phyloP scores from a whole-genome alignment of 139 green algal species.

The Chlorella sorokiniana region DNA sequence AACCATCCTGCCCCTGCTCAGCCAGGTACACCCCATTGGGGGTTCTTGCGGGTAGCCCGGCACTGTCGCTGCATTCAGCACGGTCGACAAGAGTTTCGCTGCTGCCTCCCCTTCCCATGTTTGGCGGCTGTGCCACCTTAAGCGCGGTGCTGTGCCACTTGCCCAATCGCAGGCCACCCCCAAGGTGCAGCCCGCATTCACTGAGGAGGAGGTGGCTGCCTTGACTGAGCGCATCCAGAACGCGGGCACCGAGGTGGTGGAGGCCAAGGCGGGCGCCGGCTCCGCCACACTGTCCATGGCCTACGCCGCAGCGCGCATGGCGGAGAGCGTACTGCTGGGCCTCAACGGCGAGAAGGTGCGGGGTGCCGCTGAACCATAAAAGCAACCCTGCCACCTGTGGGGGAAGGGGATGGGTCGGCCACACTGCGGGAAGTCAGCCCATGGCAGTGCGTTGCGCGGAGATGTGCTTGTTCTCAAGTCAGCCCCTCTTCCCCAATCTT shows the following conservation, averaged over 20 bases:
- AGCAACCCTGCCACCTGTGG: no score
- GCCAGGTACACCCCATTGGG: slow-evolving; percentile 61
- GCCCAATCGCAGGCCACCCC: slow-evolving; percentile 72
- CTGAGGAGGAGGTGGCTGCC: slow-evolving; percentile 75
- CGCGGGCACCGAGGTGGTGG: slow-evolving; percentile 88
- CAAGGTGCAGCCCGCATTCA: slow-evolving; percentile 73
- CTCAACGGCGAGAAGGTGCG: slow-evolving; percentile 69
- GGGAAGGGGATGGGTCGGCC: neutral
- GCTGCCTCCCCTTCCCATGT: neutral
- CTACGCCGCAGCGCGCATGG: slow-evolving; percentile 85
- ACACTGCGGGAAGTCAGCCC: no score
- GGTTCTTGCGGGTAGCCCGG: neutral
- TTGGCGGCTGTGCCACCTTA: neutral
- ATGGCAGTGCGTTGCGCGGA: neutral
- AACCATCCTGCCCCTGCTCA: slow-evolving; percentile 98
- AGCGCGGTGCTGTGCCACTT: no score
- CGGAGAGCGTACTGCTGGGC: slow-evolving; percentile 79
- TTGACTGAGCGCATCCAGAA: slow-evolving; percentile 89
- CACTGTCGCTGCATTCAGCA: no score
- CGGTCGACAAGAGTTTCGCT: no score
- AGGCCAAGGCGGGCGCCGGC: slow-evolving; percentile 85
- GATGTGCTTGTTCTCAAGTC: no score
- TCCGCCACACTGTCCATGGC: slow-evolving; percentile 92
- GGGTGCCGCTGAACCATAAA: no score
- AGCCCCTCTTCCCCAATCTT: neutral